phyloP scores from a whole-genome alignment of 345 rosid genomes.

The Eucalyptus victrix region DNA sequence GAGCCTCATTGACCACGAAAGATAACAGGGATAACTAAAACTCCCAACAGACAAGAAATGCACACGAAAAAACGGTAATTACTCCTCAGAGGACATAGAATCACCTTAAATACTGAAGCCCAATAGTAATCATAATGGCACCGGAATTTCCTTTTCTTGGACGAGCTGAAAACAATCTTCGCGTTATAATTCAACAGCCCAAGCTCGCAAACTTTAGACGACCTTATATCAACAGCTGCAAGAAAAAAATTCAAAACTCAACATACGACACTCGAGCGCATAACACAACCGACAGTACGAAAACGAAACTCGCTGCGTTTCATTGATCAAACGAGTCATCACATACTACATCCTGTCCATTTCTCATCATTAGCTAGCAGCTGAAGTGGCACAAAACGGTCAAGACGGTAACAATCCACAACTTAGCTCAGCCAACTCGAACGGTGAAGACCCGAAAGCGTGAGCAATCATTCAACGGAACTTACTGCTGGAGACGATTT shows the following conservation, averaged over 20 bases:
- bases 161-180: no score
- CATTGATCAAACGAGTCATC: background rate
- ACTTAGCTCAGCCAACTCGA: background rate
- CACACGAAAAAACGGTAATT: no score
- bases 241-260: background rate
- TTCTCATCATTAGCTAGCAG: background rate
- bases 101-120: no score
- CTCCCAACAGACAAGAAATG: no score
- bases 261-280: background rate
- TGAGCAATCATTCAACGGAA: background rate
- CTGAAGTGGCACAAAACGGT: background rate
- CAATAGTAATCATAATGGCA: no score
- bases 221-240: slow-evolving; percentile 81
- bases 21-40: no score
- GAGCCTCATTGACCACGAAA: no score
- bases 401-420: background rate
- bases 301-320: background rate
- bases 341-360: background rate
- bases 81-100: no score
- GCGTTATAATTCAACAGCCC: no score
- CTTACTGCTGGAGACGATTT: slow-evolving; percentile 79
- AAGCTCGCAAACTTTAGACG: no score
- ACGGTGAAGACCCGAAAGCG: background rate
- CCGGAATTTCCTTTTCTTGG: no score
- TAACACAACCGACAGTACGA: no score